Conservation (phyloP, 2,329 filamentous ascomycete genomes). For the Sphaerulina vaccinii region DNA sequence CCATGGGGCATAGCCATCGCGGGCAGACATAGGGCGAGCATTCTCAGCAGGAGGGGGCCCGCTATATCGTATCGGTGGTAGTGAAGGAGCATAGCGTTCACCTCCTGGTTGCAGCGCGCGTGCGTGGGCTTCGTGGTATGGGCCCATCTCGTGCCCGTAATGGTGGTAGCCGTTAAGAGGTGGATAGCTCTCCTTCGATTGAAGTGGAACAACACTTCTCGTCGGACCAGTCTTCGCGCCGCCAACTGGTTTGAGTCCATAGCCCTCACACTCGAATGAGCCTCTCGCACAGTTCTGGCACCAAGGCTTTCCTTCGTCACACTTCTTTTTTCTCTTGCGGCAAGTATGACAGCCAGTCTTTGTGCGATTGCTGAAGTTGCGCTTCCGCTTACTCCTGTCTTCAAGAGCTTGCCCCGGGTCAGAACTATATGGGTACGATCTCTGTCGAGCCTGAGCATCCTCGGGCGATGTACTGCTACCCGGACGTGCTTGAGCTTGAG, state of each 20-base stretch:
- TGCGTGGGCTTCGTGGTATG: slow-evolving; percentile 14
- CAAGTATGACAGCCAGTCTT: slow-evolving; percentile 96
- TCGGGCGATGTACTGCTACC: slow-evolving; percentile 33
- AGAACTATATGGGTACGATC: slow-evolving; percentile 34
- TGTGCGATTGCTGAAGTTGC: slow-evolving; percentile 89
- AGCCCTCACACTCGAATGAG: slow-evolving; percentile 87
- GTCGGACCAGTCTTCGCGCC: slow-evolving; percentile 13
- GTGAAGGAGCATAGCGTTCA: slow-evolving; percentile 12
- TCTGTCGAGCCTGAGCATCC: slow-evolving; percentile 38
- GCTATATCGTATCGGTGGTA: slow-evolving; percentile 11
- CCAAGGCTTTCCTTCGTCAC: slow-evolving; percentile 87
- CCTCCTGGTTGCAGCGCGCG: slow-evolving; percentile 2
- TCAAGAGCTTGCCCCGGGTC: slow-evolving; percentile 4
- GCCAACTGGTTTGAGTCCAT: slow-evolving; percentile 53
- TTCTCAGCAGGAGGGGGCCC: slow-evolving; percentile 14
- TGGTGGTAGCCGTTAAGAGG: slow-evolving; percentile 7
- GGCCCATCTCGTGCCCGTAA: slow-evolving; percentile 21
- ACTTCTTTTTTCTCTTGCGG: slow-evolving; percentile 92
- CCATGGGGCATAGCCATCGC: not conserved
- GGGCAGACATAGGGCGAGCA: slow-evolving; percentile 21
- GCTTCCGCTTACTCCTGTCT: slow-evolving; percentile 64
- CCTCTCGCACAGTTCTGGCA: slow-evolving; percentile 91
- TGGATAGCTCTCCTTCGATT: slow-evolving; percentile 18
- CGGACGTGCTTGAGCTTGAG: not conserved
- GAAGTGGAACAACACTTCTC: slow-evolving; percentile 19